These are phyloP conservation scores for Cubamyces lactineus DNA, from an alignment of 768 basidiomycete genomes.

Conservation along the genomic window DNA sequence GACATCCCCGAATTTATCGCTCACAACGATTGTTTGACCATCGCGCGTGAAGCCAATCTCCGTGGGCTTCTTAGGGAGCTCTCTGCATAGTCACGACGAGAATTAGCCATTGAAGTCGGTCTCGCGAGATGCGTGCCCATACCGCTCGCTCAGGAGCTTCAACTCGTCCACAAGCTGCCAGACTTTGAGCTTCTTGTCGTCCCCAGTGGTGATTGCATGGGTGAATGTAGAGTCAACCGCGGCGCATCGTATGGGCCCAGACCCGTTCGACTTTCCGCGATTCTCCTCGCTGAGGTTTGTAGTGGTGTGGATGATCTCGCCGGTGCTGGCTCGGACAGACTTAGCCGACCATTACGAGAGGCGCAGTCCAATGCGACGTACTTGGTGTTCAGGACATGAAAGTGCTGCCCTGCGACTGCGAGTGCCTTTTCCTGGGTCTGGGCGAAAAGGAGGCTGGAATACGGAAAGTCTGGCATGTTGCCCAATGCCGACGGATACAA, in stretches of 20 bases:
- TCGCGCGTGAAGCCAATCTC: slow-evolving; percentile 63
- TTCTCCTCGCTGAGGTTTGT: slow-evolving; percentile 36
- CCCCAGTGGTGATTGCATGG: slow-evolving; percentile 66
- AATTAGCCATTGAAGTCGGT: neutral
- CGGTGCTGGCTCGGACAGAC: slow-evolving; percentile 47
- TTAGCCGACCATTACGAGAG: slow-evolving; percentile 21
- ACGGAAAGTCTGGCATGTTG: slow-evolving; percentile 21
- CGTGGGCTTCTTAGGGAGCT: slow-evolving; percentile 84
- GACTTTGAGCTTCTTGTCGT: slow-evolving; percentile 82
- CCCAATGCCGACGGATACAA: too few species aligned
- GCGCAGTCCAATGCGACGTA: slow-evolving; percentile 37
- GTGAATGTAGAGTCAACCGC: slow-evolving; percentile 48
- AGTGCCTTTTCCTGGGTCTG: slow-evolving; percentile 4
- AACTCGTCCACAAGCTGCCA: slow-evolving; percentile 62
- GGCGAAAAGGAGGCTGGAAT: slow-evolving; percentile 17
- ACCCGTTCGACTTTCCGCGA: slow-evolving; percentile 41
- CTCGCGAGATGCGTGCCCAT: slow-evolving; percentile 20
- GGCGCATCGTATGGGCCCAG: slow-evolving; percentile 63
- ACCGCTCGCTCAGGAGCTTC: slow-evolving; percentile 67
- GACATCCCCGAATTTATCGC: slow-evolving; percentile 96
- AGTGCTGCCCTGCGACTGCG: slow-evolving; percentile 54
- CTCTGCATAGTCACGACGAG: slow-evolving; percentile 45
- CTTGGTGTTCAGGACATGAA: slow-evolving; percentile 61
- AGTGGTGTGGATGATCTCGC: slow-evolving; percentile 52
- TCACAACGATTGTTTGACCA: slow-evolving; percentile 69